These are phyloP conservation scores for Coemansia sp. DNA, from an alignment of 192 early-diverging fungal species.

Conservation along the genomic window DNA sequence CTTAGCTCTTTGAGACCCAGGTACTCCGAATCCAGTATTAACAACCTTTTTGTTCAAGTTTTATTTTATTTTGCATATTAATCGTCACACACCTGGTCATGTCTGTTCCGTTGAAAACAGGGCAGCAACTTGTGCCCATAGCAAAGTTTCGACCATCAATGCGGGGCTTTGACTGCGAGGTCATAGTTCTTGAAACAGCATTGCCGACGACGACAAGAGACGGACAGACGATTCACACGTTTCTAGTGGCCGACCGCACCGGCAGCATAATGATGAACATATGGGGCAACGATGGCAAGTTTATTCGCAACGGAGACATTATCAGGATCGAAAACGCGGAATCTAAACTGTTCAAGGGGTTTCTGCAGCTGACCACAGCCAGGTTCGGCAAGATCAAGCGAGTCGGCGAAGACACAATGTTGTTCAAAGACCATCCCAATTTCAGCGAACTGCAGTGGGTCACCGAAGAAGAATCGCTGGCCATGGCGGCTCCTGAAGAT, in stretches of 20 bases:
- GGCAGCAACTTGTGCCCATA: conserved; percentile 46
- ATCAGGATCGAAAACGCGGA: conserved; percentile 57
- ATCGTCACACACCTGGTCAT: conserved; percentile 6
- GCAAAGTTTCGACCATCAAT: conserved; percentile 59
- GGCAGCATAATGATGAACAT: conserved; percentile 61
- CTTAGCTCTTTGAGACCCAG: no score
- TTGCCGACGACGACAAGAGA: conserved; percentile 54
- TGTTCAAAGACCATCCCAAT: conserved; percentile 50
- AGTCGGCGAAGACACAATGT: conserved; percentile 60
- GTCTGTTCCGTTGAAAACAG: conserved; percentile 37
- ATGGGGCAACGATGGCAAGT: conserved; percentile 58
- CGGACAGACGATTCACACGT: conserved; percentile 59
- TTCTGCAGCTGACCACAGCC: conserved; percentile 55
- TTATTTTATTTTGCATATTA: conserved; percentile 6
- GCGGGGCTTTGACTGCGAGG: conserved; percentile 64
- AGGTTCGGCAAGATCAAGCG: conserved; percentile 58
- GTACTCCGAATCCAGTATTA: no score
- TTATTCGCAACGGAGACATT: conserved; percentile 62
- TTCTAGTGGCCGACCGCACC: conserved; percentile 61
- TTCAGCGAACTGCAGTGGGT: conserved; percentile 53
- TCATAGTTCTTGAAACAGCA: conserved; percentile 65
- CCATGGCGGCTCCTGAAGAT: no score
- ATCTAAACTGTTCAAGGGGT: conserved; percentile 58
- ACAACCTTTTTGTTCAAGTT: no score
- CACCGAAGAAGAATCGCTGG: conserved; percentile 31